phyloP scores from a whole-genome alignment of 2,329 filamentous ascomycete species.

The Colletotrichum scovillei region DNA sequence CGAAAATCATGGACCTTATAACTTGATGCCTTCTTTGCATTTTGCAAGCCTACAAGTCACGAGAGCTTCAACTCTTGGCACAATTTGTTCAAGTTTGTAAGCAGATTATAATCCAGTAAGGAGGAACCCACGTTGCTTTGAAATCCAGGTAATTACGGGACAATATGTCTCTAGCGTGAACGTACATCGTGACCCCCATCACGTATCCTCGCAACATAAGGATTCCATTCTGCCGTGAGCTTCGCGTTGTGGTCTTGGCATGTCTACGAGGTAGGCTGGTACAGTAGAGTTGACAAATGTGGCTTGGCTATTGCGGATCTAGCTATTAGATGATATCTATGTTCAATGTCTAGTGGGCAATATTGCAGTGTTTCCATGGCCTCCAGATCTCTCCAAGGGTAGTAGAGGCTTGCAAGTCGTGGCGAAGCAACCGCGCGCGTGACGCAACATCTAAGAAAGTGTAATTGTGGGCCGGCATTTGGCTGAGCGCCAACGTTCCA shows the following conservation, averaged over 20 bases:
- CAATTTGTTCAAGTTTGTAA: not conserved
- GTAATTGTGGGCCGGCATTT: not conserved
- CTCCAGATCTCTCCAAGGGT: not conserved
- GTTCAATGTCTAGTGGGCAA: not conserved
- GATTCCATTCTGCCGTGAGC: not conserved
- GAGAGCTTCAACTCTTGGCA: not conserved
- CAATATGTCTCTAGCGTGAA: not conserved
- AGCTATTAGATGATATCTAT: not conserved
- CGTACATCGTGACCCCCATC: fast-evolving
- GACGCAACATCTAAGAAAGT: not conserved
- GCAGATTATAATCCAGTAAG: not conserved
- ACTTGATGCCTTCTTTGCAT: not conserved
- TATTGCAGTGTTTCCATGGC: not conserved
- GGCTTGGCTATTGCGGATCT: not conserved
- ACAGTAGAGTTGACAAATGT: not conserved
- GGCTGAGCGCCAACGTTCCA: not conserved
- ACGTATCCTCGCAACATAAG: not conserved
- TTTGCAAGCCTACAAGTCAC: not conserved
- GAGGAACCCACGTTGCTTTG: not conserved
- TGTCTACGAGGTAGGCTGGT: not conserved
- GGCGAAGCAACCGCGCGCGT: not conserved
- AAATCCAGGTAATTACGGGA: not conserved
- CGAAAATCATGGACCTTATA: not conserved
- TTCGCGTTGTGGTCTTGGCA: not conserved
- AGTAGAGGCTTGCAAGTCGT: not conserved